A percentile compares a stretch with the other conserved stretches of the same genome.
These are phyloP conservation scores for Triangularia setosa DNA, from an alignment of 2,329 filamentous ascomycete genomes.

Conservation along the genomic window DNA sequence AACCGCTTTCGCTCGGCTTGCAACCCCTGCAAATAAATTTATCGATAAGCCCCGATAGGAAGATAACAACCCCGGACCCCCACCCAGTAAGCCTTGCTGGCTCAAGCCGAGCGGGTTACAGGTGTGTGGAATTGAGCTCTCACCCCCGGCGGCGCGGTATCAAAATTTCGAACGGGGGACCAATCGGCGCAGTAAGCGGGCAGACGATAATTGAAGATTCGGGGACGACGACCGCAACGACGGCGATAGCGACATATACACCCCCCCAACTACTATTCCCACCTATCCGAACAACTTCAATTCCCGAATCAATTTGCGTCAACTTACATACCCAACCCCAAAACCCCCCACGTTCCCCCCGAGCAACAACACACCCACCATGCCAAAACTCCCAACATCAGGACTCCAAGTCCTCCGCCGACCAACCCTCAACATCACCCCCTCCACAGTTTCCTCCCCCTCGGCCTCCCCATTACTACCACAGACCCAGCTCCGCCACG, in stretches of 20 bases:
- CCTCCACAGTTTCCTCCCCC: slow-evolving; percentile 15
- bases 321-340: not conserved
- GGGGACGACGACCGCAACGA: slow-evolving; percentile 2
- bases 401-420: slow-evolving; percentile 19
- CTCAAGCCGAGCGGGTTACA: not conserved
- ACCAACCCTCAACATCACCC: slow-evolving; percentile 15
- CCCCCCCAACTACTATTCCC: not conserved
- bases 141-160: slow-evolving; percentile 17
- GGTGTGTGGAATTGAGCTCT: slow-evolving; percentile 13
- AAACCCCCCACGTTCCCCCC: slow-evolving; percentile 9
- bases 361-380: not conserved
- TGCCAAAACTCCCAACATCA: not conserved
- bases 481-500: slow-evolving; percentile 65
- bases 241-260: slow-evolving; percentile 5
- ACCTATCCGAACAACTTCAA: not conserved
- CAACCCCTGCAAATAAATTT: not conserved
- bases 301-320: not conserved
- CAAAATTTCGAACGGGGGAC: slow-evolving; percentile 24
- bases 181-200: not conserved
- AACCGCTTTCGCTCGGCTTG: not conserved
- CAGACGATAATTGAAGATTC: not conserved
- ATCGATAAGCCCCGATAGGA: not conserved
- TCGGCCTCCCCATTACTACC: slow-evolving; percentile 22
- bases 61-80: slow-evolving; percentile 12
- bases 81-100: not conserved